A percentile compares a stretch with the other conserved stretches of the same genome.
Evolutionary conservation across 2,329 filamentous ascomycete genomes (phyloP).

Genomic region (Cercospora beticola): DNA sequence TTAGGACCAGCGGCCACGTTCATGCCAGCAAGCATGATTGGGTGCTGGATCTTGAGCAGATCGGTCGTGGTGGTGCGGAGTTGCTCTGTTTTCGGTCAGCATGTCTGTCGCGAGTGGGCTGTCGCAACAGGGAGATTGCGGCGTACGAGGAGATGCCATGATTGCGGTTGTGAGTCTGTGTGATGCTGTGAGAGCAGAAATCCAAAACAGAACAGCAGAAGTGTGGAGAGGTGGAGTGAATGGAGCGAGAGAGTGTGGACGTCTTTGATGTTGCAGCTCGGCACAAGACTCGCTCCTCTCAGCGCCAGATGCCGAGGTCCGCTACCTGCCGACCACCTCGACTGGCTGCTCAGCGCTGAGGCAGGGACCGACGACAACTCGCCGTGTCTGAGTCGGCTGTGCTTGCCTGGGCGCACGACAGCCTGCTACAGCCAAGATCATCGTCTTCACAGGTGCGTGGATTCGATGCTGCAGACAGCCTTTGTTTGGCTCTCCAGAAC

Average conservation of each 20-base stretch:
- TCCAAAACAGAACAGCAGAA: neutral
- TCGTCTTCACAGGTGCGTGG: neutral
- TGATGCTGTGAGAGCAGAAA: neutral
- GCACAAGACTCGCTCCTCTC: neutral
- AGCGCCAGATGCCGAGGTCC: neutral
- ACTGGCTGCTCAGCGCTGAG: neutral
- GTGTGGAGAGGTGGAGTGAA: neutral
- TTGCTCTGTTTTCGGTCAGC: slow-evolving; percentile 59
- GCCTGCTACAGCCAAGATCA: neutral
- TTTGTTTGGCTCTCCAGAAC: neutral
- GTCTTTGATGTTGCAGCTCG: slow-evolving; percentile 1
- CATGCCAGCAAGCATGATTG: slow-evolving; percentile 94
- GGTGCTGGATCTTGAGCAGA: slow-evolving; percentile 97
- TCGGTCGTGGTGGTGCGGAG: slow-evolving; percentile 91
- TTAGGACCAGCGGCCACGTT: slow-evolving; percentile 97
- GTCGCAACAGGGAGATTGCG: slow-evolving; percentile 6
- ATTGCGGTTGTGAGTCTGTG: slow-evolving; percentile 27
- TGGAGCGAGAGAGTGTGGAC: neutral
- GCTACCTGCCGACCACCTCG: neutral
- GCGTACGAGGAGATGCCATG: slow-evolving; percentile 79
- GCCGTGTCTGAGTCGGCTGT: neutral
- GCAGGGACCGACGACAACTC: neutral
- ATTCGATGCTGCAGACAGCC: neutral
- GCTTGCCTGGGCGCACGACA: neutral
- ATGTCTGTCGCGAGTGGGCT: neutral